Evolutionary conservation across 371 early-diverging fungal species (phyloP).

Genomic region (Nosema muscidifuracis): DNA sequence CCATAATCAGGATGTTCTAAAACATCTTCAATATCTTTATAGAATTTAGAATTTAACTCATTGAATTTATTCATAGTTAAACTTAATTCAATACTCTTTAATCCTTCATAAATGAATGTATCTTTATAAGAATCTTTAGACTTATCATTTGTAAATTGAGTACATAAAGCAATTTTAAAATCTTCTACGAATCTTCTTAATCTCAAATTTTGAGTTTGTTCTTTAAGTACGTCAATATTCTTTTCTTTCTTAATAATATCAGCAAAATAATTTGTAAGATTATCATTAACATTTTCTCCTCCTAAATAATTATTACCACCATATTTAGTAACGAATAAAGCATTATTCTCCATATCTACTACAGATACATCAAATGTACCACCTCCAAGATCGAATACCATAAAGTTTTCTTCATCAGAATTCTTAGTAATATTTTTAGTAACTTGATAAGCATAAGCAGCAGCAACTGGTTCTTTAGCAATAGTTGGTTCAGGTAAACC

Average conservation of each 20-base stretch:
- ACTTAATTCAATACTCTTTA: conserved; percentile 65
- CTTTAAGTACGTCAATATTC: conserved; percentile 28
- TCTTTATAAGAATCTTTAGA: conserved; percentile 3
- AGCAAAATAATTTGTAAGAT: conserved; percentile 55
- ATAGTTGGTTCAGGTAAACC: conserved; percentile 42
- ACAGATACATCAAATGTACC: conserved; percentile 64
- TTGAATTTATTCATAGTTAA: conserved; percentile 92
- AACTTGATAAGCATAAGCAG: conserved; percentile 85
- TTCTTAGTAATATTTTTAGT: conserved; percentile 66
- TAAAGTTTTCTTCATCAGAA: conserved; percentile 67
- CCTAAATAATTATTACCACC: conserved; percentile 64
- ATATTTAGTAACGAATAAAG: conserved; percentile 58
- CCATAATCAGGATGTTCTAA: conserved; percentile 65
- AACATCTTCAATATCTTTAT: conserved; percentile 88
- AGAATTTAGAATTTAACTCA: conserved; percentile 82
- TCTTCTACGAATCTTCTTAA: conserved; percentile 51
- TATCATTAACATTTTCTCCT: conserved; percentile 64
- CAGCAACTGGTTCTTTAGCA: conserved; percentile 79
- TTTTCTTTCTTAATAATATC: conserved; percentile 43
- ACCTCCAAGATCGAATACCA: conserved; percentile 64
- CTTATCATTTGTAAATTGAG: conserved; percentile 37
- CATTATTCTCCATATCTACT: conserved; percentile 54
- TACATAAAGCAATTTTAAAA: conserved; percentile 41
- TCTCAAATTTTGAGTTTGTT: conserved; percentile 66
- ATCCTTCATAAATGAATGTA: conserved; percentile 42